A percentile compares a stretch with the other conserved stretches of the same genome.
Evolutionary conservation across 2,329 filamentous ascomycete species (phyloP).

Genomic region (Trichothecium roseum): DNA sequence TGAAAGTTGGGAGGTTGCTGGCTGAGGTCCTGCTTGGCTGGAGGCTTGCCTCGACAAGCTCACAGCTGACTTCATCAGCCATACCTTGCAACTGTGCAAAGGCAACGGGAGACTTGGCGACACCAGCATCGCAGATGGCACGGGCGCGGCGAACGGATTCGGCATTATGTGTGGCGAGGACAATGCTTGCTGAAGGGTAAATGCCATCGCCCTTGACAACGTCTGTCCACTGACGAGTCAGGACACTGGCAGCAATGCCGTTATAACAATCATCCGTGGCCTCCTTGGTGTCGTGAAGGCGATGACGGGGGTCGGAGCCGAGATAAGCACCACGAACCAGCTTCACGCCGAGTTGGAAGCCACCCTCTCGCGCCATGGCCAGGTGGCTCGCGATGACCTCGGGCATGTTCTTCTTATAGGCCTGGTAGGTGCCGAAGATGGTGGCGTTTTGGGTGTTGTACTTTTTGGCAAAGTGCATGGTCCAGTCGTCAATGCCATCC

Average conservation of each 20-base stretch:
- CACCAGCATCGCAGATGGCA: constrained; percentile 35
- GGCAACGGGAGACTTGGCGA: constrained; percentile 26
- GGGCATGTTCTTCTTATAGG: constrained; percentile 58
- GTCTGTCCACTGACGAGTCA: constrained; percentile 40
- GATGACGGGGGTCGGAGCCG: constrained; percentile 55
- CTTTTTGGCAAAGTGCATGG: constrained; percentile 61
- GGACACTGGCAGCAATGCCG: constrained; percentile 54
- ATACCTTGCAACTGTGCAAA: constrained; percentile 79
- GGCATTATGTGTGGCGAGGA: constrained; percentile 78
- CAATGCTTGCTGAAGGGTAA: constrained; percentile 51
- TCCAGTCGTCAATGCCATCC: constrained; percentile 72
- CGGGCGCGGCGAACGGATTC: constrained; percentile 54
- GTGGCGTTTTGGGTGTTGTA: constrained; percentile 63
- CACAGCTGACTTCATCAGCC: constrained; percentile 83
- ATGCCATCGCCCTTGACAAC: constrained; percentile 22
- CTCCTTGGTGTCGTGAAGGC: constrained; percentile 63
- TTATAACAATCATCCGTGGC: constrained; percentile 67
- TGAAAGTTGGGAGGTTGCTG: constrained; percentile 48
- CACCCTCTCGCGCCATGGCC: constrained; percentile 41
- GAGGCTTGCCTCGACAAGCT: constrained; percentile 33
- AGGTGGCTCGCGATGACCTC: constrained; percentile 49
- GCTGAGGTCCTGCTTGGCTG: constrained; percentile 12
- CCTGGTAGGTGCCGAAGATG: constrained; percentile 73
- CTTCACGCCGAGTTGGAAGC: constrained; percentile 63
- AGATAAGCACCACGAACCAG: constrained; percentile 69